These are phyloP conservation scores for Chloris gayana DNA, from an alignment of 176 grass and related monocot genomes.

Conservation along the genomic window DNA sequence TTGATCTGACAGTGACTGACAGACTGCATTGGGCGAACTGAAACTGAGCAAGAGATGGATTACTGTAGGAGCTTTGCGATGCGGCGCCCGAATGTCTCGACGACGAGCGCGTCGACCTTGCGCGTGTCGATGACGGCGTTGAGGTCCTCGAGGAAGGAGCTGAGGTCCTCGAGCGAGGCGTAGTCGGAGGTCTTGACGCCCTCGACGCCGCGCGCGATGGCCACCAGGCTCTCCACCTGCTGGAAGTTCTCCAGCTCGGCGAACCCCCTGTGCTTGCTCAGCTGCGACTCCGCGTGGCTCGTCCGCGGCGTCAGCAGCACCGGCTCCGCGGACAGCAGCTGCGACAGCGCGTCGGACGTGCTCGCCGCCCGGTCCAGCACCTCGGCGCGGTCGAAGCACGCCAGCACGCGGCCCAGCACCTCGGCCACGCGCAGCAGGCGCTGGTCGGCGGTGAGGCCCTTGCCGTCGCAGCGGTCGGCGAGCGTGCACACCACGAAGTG, in stretches of 20 bases:
- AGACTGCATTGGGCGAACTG: no score
- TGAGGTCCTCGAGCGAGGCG: constrained; percentile 78
- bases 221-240: constrained; percentile 54
- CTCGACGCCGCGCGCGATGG: constrained; percentile 66
- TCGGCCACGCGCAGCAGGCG: constrained; percentile 69
- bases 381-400: constrained; percentile 29
- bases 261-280: constrained; percentile 66
- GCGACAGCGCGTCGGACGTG: constrained; percentile 30
- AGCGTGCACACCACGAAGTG: constrained; percentile 86
- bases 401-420: constrained; percentile 75
- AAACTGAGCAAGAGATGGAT: neutral
- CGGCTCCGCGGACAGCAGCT: constrained; percentile 50
- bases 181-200: constrained; percentile 62
- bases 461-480: constrained; percentile 83
- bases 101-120: constrained; percentile 89
- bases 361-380: neutral
- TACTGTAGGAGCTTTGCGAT: constrained; percentile 91
- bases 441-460: constrained; percentile 77
- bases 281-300: constrained; percentile 66
- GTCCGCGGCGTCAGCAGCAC: constrained; percentile 70
- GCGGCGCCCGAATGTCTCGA: constrained; percentile 89
- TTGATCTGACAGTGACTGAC: no score
- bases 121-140: constrained; percentile 91
- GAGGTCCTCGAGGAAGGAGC: constrained; percentile 80
- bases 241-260: constrained; percentile 86